phyloP scores from a whole-genome alignment of 495 filamentous ascomycete genomes.

The Aspergillus olivimuriae region DNA sequence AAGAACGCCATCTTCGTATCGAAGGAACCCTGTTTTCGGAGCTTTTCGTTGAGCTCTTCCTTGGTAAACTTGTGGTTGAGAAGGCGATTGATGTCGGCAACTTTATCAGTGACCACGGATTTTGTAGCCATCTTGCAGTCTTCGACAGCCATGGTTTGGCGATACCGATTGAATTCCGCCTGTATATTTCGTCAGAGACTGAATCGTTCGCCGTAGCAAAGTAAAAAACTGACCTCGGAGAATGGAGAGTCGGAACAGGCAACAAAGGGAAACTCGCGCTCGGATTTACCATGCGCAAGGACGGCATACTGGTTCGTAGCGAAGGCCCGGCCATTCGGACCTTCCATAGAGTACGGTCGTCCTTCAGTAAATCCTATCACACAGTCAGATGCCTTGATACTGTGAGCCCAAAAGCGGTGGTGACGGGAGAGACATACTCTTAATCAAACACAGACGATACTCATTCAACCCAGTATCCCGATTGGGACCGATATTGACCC shows the following conservation, averaged over 20 bases:
- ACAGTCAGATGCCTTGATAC: slow-evolving; percentile 25
- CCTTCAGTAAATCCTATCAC: slow-evolving; percentile 64
- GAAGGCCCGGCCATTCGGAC: slow-evolving; percentile 60
- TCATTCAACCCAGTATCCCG: slow-evolving; percentile 58
- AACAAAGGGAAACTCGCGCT: slow-evolving; percentile 76
- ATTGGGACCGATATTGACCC: slow-evolving; percentile 72
- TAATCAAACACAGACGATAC: slow-evolving; percentile 83
- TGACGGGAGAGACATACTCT: slow-evolving; percentile 49
- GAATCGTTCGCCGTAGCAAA: neutral
- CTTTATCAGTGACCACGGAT: slow-evolving; percentile 58
- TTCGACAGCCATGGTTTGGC: slow-evolving; percentile 64
- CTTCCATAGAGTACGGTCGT: slow-evolving; percentile 72
- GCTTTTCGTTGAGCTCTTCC: slow-evolving; percentile 68
- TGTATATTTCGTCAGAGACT: slow-evolving; percentile 32
- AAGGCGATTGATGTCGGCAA: slow-evolving; percentile 73
- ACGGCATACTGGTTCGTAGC: slow-evolving; percentile 70
- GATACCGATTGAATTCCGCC: slow-evolving; percentile 80
- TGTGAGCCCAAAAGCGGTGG: neutral
- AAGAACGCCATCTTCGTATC: slow-evolving; percentile 54
- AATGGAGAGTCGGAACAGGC: slow-evolving; percentile 70
- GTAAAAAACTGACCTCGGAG: slow-evolving; percentile 55
- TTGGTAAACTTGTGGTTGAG: slow-evolving; percentile 74
- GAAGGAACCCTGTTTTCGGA: slow-evolving; percentile 59
- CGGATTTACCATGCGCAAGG: slow-evolving; percentile 67
- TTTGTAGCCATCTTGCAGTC: slow-evolving; percentile 64